Evolutionary conservation across 169 alveolate species (phyloP).

Genomic region (Perkinsus olseni): DNA sequence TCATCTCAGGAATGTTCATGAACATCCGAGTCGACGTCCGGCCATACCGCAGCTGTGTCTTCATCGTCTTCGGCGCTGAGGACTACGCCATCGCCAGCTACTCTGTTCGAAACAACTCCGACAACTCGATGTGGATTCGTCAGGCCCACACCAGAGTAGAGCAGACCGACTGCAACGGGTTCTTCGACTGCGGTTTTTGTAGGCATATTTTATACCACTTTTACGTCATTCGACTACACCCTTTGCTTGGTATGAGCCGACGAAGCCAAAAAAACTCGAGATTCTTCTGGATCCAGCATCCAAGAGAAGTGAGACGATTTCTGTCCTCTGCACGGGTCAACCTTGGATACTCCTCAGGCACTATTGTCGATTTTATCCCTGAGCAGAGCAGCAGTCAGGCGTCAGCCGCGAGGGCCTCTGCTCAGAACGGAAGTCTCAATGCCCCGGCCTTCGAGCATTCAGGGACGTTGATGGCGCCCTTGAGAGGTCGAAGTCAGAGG

Average conservation of each 20-base stretch:
- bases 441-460: neutral
- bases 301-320: neutral
- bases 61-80: neutral
- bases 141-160: neutral
- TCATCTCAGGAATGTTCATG: neutral
- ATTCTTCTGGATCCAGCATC: neutral
- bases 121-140: neutral
- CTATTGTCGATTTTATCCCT: neutral
- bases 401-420: neutral
- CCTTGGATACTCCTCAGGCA: too few species aligned
- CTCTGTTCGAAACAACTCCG: neutral
- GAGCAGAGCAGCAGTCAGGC: neutral
- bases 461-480: neutral
- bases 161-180: neutral
- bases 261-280: neutral
- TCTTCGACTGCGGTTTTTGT: neutral
- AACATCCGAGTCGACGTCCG: neutral
- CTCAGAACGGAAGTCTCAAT: neutral
- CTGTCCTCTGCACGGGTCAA: too few species aligned
- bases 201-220: neutral
- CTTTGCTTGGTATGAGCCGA: neutral
- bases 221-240: neutral
- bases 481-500: neutral
- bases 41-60: neutral
- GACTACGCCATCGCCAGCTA: neutral